These are phyloP conservation scores for Euphorbia peplus DNA, from an alignment of 345 rosid species.

Conservation along the genomic window DNA sequence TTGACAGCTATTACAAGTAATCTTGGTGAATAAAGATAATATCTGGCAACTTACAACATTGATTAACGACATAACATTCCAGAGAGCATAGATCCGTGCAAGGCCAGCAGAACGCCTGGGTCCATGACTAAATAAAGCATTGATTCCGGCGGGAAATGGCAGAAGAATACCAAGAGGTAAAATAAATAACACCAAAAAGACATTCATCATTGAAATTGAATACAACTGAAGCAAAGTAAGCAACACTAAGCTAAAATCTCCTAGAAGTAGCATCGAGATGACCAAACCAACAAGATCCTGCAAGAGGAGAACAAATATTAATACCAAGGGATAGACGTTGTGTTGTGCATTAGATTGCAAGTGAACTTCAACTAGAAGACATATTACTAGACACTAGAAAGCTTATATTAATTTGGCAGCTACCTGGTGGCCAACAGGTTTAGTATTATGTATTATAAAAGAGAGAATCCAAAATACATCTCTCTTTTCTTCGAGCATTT, in stretches of 20 bases:
- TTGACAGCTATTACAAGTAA: background rate
- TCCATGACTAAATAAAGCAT: conserved; percentile 96
- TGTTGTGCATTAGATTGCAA: background rate
- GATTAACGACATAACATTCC: conserved; percentile 83
- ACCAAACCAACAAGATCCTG: conserved; percentile 99
- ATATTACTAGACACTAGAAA: background rate
- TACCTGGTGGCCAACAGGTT: conserved; percentile 99
- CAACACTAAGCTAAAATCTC: conserved; percentile 98
- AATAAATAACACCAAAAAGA: conserved; percentile 79
- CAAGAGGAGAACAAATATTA: conserved; percentile 12
- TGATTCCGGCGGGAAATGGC: conserved; percentile 98
- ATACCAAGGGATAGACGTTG: background rate
- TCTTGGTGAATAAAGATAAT: background rate
- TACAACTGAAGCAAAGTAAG: conserved; percentile 94
- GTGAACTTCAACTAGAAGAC: background rate
- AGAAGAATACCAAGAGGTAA: conserved; percentile 89
- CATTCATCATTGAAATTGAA: conserved; percentile 82
- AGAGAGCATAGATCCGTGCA: conserved; percentile 89
- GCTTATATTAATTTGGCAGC: background rate
- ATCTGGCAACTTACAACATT: conserved; percentile 72
- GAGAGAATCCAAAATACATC: conserved; percentile 81
- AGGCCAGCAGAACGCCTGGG: conserved; percentile 97
- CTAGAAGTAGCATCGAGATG: conserved; percentile 92
- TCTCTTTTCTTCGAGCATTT: conserved; percentile 80
- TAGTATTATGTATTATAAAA: conserved; percentile 84